Conservation (phyloP, 2,329 filamentous ascomycete genomes). For the Aureobasidium leucospermi region DNA sequence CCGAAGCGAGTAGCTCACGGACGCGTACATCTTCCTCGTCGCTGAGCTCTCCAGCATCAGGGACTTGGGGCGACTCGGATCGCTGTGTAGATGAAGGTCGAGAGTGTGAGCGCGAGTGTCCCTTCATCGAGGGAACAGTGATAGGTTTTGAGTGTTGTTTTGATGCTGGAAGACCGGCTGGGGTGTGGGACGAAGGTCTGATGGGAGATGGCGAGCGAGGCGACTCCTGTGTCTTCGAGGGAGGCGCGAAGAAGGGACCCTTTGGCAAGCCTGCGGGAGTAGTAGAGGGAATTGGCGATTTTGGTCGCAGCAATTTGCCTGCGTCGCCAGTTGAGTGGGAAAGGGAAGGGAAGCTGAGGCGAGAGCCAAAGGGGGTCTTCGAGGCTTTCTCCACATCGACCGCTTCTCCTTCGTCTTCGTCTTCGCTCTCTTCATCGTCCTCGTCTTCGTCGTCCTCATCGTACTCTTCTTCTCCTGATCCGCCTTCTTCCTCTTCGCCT, state of each 20-base stretch:
- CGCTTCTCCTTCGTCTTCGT: neutral
- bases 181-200: constrained; percentile 46
- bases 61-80: constrained; percentile 27
- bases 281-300: constrained; percentile 13
- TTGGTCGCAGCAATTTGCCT: neutral
- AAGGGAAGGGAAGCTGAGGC: constrained; percentile 14
- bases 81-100: constrained; percentile 20
- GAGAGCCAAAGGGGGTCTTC: constrained; percentile 12
- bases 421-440: constrained; percentile 17
- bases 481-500: constrained; percentile 31
- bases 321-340: constrained; percentile 3
- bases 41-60: constrained; percentile 43
- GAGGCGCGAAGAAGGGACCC: constrained; percentile 16
- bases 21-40: constrained; percentile 66
- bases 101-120: constrained; percentile 9
- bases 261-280: constrained; percentile 17
- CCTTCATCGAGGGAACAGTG: constrained; percentile 17
- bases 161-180: constrained; percentile 24
- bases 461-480: constrained; percentile 29
- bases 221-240: constrained; percentile 14
- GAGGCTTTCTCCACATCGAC: neutral
- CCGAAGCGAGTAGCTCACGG: constrained; percentile 54
- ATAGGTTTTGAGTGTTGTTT: constrained; percentile 15
- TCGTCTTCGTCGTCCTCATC: constrained; percentile 27
- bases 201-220: constrained; percentile 68